Base-by-base conservation (phyloP, 352 stramenopile genomes). In the Peronospora destructor region DNA sequence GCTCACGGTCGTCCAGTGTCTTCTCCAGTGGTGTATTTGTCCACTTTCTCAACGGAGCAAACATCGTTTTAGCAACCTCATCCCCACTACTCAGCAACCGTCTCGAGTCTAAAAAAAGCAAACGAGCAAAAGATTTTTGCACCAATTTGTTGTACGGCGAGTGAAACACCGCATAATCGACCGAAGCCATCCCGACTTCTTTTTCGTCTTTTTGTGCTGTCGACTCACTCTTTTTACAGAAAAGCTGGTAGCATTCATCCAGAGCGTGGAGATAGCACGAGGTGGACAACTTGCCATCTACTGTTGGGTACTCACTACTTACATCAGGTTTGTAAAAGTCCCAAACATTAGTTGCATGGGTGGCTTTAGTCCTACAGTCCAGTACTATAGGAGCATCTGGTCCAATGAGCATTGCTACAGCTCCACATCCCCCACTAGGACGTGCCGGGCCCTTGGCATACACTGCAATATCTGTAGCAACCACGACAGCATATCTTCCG, bases 141-240 rank as follows among this genome's bases (percentile, higher is more conserved):
- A 98, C 95, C 32, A 98, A 66, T 68, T 99, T 99, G 73, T 98
- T 98, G 88, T 98, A 99, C 0, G 96, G 96, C 17, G 95, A 96
- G 81, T 99, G 96, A 72, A 98, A 99, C 13, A 97, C 76, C 25
- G 87, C 90, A 65, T 91, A 97, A 68, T 98, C 92, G 10, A 97
- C 59, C 10, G 78, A 67, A 4, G 68, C 64, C 5, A 96, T 59
- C 10, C 56, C 32, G 37, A 50, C 17, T 11, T 55, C 44, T 41
- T 61, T 45, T 23, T 23, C 52, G 11, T 54, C 40, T 0, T 25
- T 25, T 6, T 53, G 68, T 13, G 43, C 33, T 7, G 32, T 6
- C 21, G 40, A 4, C 43, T 81, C 68, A 46, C 76, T 80, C 66
- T 97, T 97, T 32, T 82, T 66, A 45, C 80, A 85, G 54, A 97